Conservation (phyloP, 306 rosid genomes). For the Aeschynomene evenia region DNA sequence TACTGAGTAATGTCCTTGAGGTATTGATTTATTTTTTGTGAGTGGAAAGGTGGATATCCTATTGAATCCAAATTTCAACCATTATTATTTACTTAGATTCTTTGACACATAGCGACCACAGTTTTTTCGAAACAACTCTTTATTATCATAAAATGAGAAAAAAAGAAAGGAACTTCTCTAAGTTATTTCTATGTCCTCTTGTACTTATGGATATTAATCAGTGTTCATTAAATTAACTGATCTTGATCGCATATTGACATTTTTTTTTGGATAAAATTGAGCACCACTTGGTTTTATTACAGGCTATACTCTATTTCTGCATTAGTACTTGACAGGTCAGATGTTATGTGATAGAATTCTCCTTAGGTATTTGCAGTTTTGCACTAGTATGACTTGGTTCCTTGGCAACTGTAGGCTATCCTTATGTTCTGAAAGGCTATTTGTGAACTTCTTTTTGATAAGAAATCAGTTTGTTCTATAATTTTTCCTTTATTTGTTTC, state of each 20-base stretch:
- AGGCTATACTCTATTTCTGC: neutral
- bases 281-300: neutral
- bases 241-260: neutral
- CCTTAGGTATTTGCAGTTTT: neutral
- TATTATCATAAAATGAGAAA: neutral
- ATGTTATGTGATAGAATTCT: neutral
- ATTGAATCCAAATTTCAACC: conserved; percentile 9
- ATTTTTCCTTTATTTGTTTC: neutral
- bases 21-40: conserved; percentile 25
- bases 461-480: neutral
- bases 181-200: conserved; percentile 10
- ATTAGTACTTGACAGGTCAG: neutral
- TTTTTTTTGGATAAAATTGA: neutral
- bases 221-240: neutral
- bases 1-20: neutral
- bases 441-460: neutral
- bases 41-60: neutral
- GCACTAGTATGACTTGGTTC: conserved; percentile 2
- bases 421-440: conserved; percentile 4
- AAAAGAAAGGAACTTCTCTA: neutral
- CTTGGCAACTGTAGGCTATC: neutral
- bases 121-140: conserved; percentile 12
- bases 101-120: neutral
- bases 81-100: neutral
- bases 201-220: neutral